A percentile compares a stretch with the other conserved stretches of the same genome.
Conservation (phyloP, 768 basidiomycete genomes). For the Mycena pura region DNA sequence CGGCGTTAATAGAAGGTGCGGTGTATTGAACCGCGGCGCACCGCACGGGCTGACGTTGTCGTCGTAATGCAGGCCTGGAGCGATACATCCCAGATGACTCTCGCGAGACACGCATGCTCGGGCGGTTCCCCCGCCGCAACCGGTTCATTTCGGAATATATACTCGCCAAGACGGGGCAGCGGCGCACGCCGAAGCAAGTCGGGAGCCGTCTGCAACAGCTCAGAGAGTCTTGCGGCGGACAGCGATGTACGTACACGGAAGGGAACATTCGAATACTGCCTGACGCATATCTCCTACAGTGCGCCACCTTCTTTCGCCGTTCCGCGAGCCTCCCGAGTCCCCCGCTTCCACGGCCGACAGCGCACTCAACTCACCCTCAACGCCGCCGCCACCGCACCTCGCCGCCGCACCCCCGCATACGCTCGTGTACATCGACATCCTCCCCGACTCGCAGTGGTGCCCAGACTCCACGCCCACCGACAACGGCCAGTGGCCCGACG, state of each 20-base stretch:
- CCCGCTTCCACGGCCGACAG: neutral
- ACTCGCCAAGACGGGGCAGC: conserved; percentile 65
- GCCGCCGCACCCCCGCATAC: conserved; percentile 33
- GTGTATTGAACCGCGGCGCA: too few relatives aligned
- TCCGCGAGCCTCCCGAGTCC: conserved; percentile 32
- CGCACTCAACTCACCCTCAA: conserved; percentile 8
- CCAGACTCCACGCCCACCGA: conserved; percentile 11
- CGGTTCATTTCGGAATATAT: conserved; percentile 69
- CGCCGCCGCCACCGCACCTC: conserved; percentile 14
- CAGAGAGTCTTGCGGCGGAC: conserved; percentile 73
- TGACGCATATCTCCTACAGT: conserved; percentile 36
- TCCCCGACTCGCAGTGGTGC: conserved; percentile 39
- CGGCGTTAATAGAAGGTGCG: too few relatives aligned
- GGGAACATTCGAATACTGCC: conserved; percentile 5
- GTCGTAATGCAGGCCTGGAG: conserved; percentile 53
- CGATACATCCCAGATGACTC: conserved; percentile 57
- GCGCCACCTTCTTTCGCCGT: conserved; percentile 51
- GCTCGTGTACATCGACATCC: conserved; percentile 56
- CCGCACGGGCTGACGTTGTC: too few relatives aligned
- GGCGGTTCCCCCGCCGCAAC: conserved; percentile 66
- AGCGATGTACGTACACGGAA: conserved; percentile 59
- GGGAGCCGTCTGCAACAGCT: conserved; percentile 83
- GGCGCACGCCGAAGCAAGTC: conserved; percentile 78
- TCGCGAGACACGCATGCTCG: conserved; percentile 54
- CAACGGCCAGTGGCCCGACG: conserved; percentile 15